Base-by-base conservation (phyloP, 1,139 yeast species). In the Geotrichum citri-aurantii region DNA sequence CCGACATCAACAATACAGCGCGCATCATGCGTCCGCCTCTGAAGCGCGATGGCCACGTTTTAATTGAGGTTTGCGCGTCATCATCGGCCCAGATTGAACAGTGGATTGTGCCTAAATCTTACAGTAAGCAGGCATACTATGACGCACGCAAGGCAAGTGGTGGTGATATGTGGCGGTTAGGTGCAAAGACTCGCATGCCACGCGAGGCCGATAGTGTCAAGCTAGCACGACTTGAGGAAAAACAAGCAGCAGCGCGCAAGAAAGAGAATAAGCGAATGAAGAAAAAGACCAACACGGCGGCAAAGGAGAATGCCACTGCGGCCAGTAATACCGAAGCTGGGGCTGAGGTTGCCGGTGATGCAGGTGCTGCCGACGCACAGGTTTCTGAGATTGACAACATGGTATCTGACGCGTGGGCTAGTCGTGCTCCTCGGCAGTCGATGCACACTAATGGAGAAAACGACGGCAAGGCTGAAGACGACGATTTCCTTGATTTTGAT, bases 141-240 rank as follows among this genome's bases (percentile, higher is more conserved):
- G 98, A 93, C 74, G 97, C 97, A 0, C 79, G 98, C 61, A 92
- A 93, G 70, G 82, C 89, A 0, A 75, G 73, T 46, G 81, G 84
- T 68, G 97, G 97, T n/a, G 99, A 93, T 69, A 74, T 86, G 58
- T 93, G 98, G 98, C 86, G 87, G 0, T 75, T 89, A 57, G 93
- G 83, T 29, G 87, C 86, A 52, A 92, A 92, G 74, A 79, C 85
- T 8, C 83, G 79, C 52, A 63, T 59, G 12, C 26, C 37, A 4
- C 33, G 57, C n/a, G 29, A 14, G 19, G 17, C 56, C 3, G 55
- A 56, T 26, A 42, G 42, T 23, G 52, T 48, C 21, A 49, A 56
- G 62, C 61, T 60, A 58, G 49, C 55, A 14, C 54, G 21, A 33
- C 53, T 62, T 33, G n/a, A 49, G 37, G 57, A 52, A 21, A 46